Base-by-base conservation (phyloP, 2,329 filamentous ascomycete genomes). In the Talaromyces sp. region DNA sequence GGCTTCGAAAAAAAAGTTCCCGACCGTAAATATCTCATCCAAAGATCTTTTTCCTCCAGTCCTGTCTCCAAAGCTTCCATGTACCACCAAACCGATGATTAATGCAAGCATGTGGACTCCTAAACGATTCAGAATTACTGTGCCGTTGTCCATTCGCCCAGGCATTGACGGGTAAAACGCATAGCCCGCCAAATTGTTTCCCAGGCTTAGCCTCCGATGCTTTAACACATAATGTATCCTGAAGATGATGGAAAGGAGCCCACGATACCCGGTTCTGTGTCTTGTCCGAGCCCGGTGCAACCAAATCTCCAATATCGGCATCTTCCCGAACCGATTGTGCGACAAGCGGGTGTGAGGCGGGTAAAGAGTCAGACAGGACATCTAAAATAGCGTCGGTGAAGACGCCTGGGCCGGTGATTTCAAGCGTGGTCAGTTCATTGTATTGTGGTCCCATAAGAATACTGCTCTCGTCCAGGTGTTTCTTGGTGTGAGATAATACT, bases 101-200 rank as follows among this genome's bases (percentile, higher is more conserved):
- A 3, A 72, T 51, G 49, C 68, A 72, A 3, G 69, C 69, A 24
- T 68, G 57, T 1, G 39, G n/a, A 33, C 62, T 68, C 2, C 36
- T 16, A 40, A 70, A 71, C 0, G 35, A 47, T 51, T 69, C 65
- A 0, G 68, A 53, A 3, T 64, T 64, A 41, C 66, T 69, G 47
- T 72, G 69, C 32, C 70, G 58, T 52, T 72, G 70, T 13, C 70
- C 70, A 54, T 71, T 72, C 0, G 66, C 70, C 70, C 70, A 72
- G 2, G 61, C 66, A 67, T 96, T 97, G 33, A 96, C 76, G 0
- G 93, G 93, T 41, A 97, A 74, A 6, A 96, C 86, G 88, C 96
- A 96, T 56, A 96, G 85, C 3, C 90, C 90, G 22, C 90, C 90
- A 64, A 91, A 85, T 8, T 83, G 83, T 17, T 86, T 80, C 1